Conservation (phyloP, 2,329 filamentous ascomycete species). For the Tolypocladium sp. region DNA sequence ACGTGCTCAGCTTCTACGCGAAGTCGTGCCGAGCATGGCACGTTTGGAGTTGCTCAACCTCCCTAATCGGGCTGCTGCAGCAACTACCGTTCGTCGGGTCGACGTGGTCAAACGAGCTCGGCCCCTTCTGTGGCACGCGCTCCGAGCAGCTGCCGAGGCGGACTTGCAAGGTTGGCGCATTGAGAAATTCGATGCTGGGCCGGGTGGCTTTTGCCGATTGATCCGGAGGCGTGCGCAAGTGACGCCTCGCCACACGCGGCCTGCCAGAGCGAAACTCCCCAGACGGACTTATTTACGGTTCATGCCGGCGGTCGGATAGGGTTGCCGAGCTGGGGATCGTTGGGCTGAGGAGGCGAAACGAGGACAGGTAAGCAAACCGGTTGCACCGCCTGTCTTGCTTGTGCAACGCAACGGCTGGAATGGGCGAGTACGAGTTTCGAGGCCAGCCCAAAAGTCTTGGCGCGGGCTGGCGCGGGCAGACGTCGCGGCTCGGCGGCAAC, state of each 20-base stretch:
- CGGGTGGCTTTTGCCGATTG: not conserved
- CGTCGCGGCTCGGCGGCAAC: not conserved
- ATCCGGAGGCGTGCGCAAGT: not conserved
- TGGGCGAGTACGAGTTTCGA: too few relatives aligned
- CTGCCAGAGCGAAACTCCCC: not conserved
- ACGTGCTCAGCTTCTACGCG: not conserved
- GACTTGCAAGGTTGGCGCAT: not conserved
- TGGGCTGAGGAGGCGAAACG: too few relatives aligned
- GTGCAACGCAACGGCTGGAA: too few relatives aligned
- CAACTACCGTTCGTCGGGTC: too few relatives aligned
- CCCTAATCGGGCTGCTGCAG: not conserved
- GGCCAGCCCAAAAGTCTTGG: not conserved
- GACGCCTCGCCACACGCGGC: not conserved
- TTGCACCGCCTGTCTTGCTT: too few relatives aligned
- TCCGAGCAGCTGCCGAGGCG: too few relatives aligned
- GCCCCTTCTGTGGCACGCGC: too few relatives aligned
- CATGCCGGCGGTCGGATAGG: not conserved
- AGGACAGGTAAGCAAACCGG: not conserved
- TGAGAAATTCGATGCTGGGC: not conserved
- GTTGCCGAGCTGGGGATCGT: not conserved
- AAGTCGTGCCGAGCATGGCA: not conserved
- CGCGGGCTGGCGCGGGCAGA: not conserved
- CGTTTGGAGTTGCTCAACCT: not conserved
- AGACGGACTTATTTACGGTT: not conserved
- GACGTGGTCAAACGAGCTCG: too few relatives aligned